Evolutionary conservation across 495 filamentous ascomycete species (phyloP).

Genomic region (Podospora pseudocomata): DNA sequence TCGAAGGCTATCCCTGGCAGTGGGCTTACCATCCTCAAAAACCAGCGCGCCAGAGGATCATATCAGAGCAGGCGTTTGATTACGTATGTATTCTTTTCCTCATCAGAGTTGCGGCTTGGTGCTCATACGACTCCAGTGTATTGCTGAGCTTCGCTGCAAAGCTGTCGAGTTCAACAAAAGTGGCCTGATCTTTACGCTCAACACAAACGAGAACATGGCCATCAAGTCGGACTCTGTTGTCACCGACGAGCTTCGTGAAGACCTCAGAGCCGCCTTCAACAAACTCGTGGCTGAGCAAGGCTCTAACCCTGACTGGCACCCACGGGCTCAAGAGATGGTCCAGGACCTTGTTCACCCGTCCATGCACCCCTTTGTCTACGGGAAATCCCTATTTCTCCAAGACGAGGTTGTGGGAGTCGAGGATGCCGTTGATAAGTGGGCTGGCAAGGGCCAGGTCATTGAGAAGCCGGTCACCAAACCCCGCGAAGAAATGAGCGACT

Average conservation of each 20-base stretch:
- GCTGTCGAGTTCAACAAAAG: conserved; percentile 34
- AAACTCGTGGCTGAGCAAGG: conserved; percentile 43
- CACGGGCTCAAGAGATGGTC: conserved; percentile 52
- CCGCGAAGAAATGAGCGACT: background rate
- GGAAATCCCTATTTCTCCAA: conserved; percentile 30
- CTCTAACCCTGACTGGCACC: conserved; percentile 55
- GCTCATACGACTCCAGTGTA: conserved; percentile 32
- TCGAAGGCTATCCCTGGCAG: too few species aligned
- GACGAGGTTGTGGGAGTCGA: conserved; percentile 32
- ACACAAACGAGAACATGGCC: conserved; percentile 21
- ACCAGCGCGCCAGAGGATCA: conserved; percentile 11
- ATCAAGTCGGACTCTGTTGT: conserved; percentile 34
- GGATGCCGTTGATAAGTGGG: conserved; percentile 33
- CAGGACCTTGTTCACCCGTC: conserved; percentile 61
- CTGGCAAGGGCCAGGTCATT: conserved; percentile 30
- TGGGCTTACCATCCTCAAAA: background rate
- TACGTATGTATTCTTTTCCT: background rate
- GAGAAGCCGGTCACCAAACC: background rate
- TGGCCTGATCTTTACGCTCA: conserved; percentile 36
- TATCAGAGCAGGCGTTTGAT: conserved; percentile 42
- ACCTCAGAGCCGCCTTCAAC: conserved; percentile 24
- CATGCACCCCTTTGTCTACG: conserved; percentile 57
- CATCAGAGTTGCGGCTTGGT: background rate
- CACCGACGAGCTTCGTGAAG: conserved; percentile 14
- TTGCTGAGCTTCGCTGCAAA: conserved; percentile 50